Conservation (phyloP, 148 eudicot species). For the Rhododendron ovatum region DNA sequence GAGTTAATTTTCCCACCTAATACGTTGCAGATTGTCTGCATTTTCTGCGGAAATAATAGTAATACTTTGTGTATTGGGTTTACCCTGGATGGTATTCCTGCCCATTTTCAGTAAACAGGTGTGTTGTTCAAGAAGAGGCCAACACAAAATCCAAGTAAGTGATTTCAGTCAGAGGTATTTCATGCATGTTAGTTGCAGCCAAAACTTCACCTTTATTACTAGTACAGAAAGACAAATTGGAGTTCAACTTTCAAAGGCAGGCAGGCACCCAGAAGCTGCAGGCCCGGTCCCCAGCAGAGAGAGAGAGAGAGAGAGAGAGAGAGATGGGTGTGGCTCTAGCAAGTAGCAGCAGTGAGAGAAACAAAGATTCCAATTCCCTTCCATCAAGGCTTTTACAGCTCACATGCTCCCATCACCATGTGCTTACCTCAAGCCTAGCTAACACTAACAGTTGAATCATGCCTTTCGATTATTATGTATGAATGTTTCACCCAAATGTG, state of each 20-base stretch:
- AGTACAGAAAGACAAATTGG: background rate
- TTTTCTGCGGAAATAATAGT: background rate
- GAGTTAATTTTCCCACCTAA: background rate
- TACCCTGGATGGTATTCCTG: background rate
- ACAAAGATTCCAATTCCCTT: background rate
- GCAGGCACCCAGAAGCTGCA: background rate
- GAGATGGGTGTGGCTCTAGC: background rate
- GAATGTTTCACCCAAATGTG: background rate
- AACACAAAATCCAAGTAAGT: constrained; percentile 3
- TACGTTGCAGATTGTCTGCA: background rate
- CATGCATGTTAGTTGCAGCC: too few relatives aligned
- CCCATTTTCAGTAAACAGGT: background rate
- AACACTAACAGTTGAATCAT: too few relatives aligned
- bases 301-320: background rate
- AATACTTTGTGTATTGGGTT: background rate
- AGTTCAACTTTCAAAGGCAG: background rate
- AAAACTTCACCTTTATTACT: background rate
- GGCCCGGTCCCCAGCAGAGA: background rate
- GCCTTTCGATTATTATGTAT: background rate
- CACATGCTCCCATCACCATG: background rate
- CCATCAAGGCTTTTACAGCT: constrained; percentile 3
- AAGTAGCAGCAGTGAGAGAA: background rate
- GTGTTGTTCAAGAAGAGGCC: background rate
- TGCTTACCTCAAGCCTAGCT: background rate
- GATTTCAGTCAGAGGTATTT: background rate